A percentile compares a stretch with the other conserved stretches of the same genome.
These are phyloP conservation scores for Boletus fagicola DNA, from an alignment of 768 basidiomycete genomes.

Conservation along the genomic window DNA sequence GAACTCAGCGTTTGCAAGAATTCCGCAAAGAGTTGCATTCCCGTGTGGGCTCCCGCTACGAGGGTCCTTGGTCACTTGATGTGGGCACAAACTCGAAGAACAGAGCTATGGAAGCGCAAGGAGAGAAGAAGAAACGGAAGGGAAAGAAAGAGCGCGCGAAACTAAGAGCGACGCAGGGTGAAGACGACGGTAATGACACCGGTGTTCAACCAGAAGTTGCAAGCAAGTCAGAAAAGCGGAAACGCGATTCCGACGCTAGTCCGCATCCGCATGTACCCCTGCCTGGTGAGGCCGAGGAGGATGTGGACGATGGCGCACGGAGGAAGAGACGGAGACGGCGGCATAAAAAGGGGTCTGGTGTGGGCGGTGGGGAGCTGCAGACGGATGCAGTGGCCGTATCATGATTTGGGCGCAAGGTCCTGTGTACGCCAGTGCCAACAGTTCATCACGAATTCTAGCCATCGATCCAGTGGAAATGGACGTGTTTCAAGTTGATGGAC, in stretches of 20 bases:
- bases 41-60: conserved; percentile 32
- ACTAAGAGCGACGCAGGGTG: conserved; percentile 37
- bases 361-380: background rate
- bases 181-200: background rate
- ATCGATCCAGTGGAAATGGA: background rate
- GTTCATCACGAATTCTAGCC: background rate
- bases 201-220: background rate
- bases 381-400: background rate
- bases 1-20: conserved; percentile 66
- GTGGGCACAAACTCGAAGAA: background rate
- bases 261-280: conserved; percentile 6
- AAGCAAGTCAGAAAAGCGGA: conserved; percentile 15
- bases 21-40: conserved; percentile 61
- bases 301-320: conserved; percentile 10
- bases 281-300: conserved; percentile 11
- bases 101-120: conserved; percentile 12
- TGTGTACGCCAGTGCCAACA: background rate
- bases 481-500: no score
- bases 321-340: conserved; percentile 43
- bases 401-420: background rate
- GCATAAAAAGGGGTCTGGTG: conserved; percentile 36
- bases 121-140: conserved; percentile 55
- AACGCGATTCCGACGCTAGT: conserved; percentile 13
- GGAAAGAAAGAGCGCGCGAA: conserved; percentile 70
- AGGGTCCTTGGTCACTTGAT: conserved; percentile 22